These are phyloP conservation scores for Sphagnum fallax DNA, from an alignment of 228 moss, liverwort and hornwort species.

Conservation along the genomic window DNA sequence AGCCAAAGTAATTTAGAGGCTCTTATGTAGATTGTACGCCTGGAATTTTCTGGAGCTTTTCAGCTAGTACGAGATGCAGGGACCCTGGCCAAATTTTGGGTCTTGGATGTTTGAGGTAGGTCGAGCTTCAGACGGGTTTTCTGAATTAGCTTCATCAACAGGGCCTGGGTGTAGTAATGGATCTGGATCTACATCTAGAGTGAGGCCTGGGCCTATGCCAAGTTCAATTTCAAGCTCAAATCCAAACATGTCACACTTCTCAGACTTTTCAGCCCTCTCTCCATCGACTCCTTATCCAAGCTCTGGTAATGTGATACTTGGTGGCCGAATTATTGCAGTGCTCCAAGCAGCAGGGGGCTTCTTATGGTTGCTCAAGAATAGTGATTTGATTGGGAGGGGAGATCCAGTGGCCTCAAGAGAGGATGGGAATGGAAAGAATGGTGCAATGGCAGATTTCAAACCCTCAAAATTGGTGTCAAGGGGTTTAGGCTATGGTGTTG, in stretches of 20 bases:
- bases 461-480: constrained; percentile 5
- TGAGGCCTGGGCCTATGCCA: constrained; percentile 5
- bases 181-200: constrained; percentile 1
- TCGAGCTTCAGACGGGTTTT: constrained; percentile 10
- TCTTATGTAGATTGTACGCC: too few relatives aligned
- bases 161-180: constrained; percentile 17
- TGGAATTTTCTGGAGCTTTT: too few relatives aligned
- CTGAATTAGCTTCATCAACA: constrained; percentile 14
- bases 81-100: constrained; percentile 31
- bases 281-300: constrained; percentile 17
- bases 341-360: constrained; percentile 41
- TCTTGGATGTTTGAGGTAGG: constrained; percentile 31
- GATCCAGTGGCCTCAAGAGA: constrained; percentile 10
- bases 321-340: constrained; percentile 33
- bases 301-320: constrained; percentile 31
- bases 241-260: constrained; percentile 7
- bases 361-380: constrained; percentile 13
- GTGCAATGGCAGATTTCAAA: constrained; percentile 7
- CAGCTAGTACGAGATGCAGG: constrained; percentile 20
- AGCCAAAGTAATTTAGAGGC: too few relatives aligned
- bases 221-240: constrained; percentile 11
- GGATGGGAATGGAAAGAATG: background rate
- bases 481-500: constrained; percentile 18
- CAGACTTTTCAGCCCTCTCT: constrained; percentile 10
- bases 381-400: constrained; percentile 10